phyloP scores from a whole-genome alignment of 495 filamentous ascomycete species.

The Xylaria flabelliformis region DNA sequence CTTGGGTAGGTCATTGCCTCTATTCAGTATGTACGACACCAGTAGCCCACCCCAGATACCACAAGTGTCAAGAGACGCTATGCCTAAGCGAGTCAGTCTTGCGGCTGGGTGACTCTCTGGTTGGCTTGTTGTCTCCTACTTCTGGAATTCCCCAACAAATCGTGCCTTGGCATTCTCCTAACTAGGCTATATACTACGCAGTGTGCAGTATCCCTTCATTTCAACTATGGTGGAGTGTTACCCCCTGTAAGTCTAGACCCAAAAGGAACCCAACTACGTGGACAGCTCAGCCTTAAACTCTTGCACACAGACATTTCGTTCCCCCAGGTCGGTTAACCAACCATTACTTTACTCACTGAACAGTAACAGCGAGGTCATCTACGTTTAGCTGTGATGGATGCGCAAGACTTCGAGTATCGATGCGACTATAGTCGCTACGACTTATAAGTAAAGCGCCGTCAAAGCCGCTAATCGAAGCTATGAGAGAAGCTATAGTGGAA shows the following conservation, averaged over 20 bases:
- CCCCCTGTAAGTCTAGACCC: not conserved
- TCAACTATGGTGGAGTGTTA: not conserved
- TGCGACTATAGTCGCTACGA: not conserved
- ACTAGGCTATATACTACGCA: too few species aligned
- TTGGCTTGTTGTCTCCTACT: not conserved
- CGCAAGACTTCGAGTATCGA: not conserved
- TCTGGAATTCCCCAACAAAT: not conserved
- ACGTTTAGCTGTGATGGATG: not conserved
- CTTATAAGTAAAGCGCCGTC: not conserved
- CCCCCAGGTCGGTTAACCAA: not conserved
- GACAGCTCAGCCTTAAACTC: constrained; percentile 8
- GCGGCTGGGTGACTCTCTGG: not conserved
- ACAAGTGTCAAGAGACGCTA: not conserved
- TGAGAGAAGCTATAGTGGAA: not conserved
- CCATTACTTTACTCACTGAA: not conserved
- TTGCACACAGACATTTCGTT: not conserved
- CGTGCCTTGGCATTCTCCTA: too few species aligned
- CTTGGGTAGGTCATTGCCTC: too few species aligned
- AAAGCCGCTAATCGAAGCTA: not conserved
- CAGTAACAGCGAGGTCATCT: not conserved
- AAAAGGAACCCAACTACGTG: not conserved
- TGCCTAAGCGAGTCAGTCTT: not conserved
- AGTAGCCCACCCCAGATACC: not conserved
- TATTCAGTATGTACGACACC: not conserved
- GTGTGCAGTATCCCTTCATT: not conserved